Conservation (phyloP, 768 basidiomycete genomes). For the Porphyrellus cyaneotinctus region DNA sequence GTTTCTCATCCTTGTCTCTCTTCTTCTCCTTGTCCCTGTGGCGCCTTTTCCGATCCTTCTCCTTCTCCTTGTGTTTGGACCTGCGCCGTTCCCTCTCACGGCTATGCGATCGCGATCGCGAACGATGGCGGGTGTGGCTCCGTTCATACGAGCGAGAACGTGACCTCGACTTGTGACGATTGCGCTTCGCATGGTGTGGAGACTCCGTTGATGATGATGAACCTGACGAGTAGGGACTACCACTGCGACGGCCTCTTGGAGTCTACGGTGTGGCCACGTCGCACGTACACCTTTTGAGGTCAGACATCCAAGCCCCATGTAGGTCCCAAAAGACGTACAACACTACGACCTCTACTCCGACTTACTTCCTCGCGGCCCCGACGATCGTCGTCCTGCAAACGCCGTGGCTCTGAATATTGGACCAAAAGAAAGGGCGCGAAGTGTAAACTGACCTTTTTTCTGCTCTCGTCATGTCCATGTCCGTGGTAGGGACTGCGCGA, state of each 20-base stretch:
- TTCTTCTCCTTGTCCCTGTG: slow-evolving; percentile 34
- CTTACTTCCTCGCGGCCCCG: slow-evolving; percentile 5
- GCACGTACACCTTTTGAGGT: slow-evolving; percentile 26
- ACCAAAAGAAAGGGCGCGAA: neutral
- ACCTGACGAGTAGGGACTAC: slow-evolving; percentile 18
- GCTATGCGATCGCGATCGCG: slow-evolving; percentile 30
- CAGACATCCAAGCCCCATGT: slow-evolving; percentile 4
- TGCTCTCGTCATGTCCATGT: slow-evolving; percentile 2
- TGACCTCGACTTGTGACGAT: slow-evolving; percentile 19
- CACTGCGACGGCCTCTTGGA: slow-evolving; percentile 13
- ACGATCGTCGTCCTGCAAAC: slow-evolving; percentile 6
- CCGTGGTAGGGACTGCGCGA: slow-evolving; percentile 18
- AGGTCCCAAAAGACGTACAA: slow-evolving; percentile 23
- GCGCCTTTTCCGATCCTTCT: slow-evolving; percentile 36
- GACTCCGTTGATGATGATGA: slow-evolving; percentile 16
- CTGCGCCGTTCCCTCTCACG: slow-evolving; percentile 23
- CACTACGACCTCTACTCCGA: slow-evolving; percentile 22
- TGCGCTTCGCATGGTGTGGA: slow-evolving; percentile 13
- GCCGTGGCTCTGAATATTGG: neutral
- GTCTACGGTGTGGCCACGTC: slow-evolving; percentile 19
- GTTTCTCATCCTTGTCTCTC: slow-evolving; percentile 43
- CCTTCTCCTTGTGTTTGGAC: slow-evolving; percentile 25
- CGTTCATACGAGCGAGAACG: slow-evolving; percentile 20
- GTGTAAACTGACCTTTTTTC: slow-evolving; percentile 3
- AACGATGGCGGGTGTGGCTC: slow-evolving; percentile 10